phyloP scores from a whole-genome alignment of 306 rosid species.

The Lablab purpureus region DNA sequence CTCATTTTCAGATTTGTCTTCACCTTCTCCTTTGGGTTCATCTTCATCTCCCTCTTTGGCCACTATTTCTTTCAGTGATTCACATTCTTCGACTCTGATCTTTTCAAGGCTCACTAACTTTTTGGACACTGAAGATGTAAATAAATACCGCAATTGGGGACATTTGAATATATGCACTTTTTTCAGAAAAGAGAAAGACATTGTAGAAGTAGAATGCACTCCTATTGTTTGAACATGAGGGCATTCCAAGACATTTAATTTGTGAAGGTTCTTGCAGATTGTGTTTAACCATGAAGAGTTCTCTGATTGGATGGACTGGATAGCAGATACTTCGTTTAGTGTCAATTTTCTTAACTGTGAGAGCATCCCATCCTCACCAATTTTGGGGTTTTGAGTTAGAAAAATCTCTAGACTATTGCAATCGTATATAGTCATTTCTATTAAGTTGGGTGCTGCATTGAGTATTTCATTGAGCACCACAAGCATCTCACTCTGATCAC shows the following conservation, averaged over 20 bases:
- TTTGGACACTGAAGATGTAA: background rate
- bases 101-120: background rate
- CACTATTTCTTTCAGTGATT: background rate
- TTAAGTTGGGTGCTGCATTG: background rate
- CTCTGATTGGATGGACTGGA: background rate
- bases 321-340: rapidly evolving
- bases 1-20: background rate
- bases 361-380: background rate
- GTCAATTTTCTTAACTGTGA: background rate
- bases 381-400: background rate
- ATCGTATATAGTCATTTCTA: background rate
- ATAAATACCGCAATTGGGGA: background rate
- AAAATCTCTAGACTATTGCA: background rate
- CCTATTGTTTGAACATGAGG: background rate
- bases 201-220: too few species aligned
- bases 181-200: background rate
- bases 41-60: background rate
- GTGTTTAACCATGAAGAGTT: background rate
- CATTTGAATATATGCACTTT: background rate
- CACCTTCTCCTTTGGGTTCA: background rate
- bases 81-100: background rate
- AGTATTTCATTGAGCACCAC: background rate
- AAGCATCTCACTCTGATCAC: background rate
- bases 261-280: background rate
- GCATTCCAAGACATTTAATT: background rate